phyloP scores from a whole-genome alignment of 2,329 filamentous ascomycete species.

The Xylaria arbuscula region DNA sequence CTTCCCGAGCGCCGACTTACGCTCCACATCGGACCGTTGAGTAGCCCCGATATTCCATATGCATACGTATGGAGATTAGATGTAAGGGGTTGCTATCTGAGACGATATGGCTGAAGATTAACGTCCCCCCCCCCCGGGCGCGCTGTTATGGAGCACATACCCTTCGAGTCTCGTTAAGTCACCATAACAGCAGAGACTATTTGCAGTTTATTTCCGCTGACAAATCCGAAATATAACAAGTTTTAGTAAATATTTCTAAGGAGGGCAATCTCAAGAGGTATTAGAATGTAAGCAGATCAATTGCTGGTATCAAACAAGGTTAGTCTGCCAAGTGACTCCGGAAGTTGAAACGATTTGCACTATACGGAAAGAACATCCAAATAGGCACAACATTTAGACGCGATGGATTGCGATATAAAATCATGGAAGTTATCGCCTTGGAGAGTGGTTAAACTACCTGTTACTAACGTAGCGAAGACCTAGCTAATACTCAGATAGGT shows the following conservation, averaged over 20 bases:
- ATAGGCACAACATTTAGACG: not conserved
- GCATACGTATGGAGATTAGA: not conserved
- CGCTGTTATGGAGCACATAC: not conserved
- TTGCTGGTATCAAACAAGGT: not conserved
- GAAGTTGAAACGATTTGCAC: not conserved
- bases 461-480: too few relatives aligned
- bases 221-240: constrained; percentile 12
- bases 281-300: not conserved
- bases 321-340: not conserved
- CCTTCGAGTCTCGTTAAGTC: not conserved
- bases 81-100: constrained; percentile 4
- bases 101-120: not conserved
- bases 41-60: constrained; percentile 19
- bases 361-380: not conserved
- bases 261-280: not conserved
- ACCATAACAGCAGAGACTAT: not conserved
- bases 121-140: not conserved
- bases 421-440: too few relatives aligned
- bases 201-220: constrained; percentile 1
- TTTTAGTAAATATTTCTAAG: not conserved
- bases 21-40: constrained; percentile 17
- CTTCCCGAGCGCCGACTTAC: not conserved
- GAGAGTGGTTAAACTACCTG: too few relatives aligned
- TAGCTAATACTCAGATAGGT: too few relatives aligned
- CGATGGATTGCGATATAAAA: not conserved